These are phyloP conservation scores for Prillingera fragicola DNA, from an alignment of 1,284 basidiomycete genomes.

Conservation along the genomic window DNA sequence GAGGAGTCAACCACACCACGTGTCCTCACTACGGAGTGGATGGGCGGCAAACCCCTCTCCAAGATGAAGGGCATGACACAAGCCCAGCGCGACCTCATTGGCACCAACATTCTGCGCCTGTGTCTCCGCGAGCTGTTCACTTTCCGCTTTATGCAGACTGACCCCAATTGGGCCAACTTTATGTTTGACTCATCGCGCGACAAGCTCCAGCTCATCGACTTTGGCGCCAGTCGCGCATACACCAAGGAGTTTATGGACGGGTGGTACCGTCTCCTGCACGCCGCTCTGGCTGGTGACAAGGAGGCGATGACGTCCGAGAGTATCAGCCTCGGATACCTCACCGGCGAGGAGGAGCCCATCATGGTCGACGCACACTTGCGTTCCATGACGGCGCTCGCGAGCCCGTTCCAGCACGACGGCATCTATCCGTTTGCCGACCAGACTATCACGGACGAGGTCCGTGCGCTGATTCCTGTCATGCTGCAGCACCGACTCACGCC, in stretches of 20 bases:
- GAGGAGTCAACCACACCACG: constrained; percentile 69
- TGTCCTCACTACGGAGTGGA: constrained; percentile 85
- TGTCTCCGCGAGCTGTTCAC: constrained; percentile 86
- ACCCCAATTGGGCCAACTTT: constrained; percentile 98
- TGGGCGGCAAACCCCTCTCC: constrained; percentile 73
- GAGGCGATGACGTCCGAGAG: constrained; percentile 69
- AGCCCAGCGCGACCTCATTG: constrained; percentile 73
- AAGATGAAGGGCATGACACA: constrained; percentile 59
- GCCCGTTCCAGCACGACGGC: constrained; percentile 37
- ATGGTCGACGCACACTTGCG: constrained; percentile 86
- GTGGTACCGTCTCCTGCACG: constrained; percentile 75
- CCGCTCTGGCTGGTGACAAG: constrained; percentile 67
- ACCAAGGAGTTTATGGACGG: constrained; percentile 78
- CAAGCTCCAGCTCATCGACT: constrained; percentile 86
- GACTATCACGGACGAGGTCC: constrained; percentile 47
- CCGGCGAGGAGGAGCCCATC: constrained; percentile 73
- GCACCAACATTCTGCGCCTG: constrained; percentile 71
- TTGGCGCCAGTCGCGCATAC: constrained; percentile 89
- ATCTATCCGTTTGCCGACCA: constrained; percentile 43
- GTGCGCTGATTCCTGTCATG: constrained; percentile 81
- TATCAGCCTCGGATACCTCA: constrained; percentile 77
- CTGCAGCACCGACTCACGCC: constrained; percentile 81
- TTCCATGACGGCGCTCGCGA: constrained; percentile 63
- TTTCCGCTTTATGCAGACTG: constrained; percentile 94
- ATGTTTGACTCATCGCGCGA: constrained; percentile 61